Conservation (phyloP, 768 basidiomycete genomes). For the Serendipita sp. region DNA sequence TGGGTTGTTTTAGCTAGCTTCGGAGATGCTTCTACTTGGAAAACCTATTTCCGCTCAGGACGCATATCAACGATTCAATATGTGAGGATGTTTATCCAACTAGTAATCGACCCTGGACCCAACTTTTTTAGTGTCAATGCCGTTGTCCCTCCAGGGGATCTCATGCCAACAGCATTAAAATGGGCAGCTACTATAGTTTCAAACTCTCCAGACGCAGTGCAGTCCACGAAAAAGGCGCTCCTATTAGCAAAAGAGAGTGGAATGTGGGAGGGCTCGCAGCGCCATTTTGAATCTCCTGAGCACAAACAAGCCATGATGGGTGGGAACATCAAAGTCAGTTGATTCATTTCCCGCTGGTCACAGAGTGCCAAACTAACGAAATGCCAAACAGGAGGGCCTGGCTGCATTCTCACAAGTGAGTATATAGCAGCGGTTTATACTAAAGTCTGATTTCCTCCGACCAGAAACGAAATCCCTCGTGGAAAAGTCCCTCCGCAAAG, state of each 20-base stretch:
- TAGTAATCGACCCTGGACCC: background rate
- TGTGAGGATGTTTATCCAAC: constrained; percentile 32
- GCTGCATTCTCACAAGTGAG: constrained; percentile 50
- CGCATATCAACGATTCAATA: constrained; percentile 53
- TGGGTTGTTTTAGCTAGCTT: constrained; percentile 34
- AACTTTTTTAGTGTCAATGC: constrained; percentile 41
- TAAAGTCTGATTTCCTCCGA: background rate
- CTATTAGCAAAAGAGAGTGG: constrained; percentile 34
- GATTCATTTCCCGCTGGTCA: background rate
- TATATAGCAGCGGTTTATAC: constrained; percentile 9
- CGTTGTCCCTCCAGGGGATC: constrained; percentile 39
- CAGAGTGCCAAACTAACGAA: background rate
- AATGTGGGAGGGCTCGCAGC: constrained; percentile 32
- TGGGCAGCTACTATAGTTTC: constrained; percentile 40
- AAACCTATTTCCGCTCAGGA: constrained; percentile 48
- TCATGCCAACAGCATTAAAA: constrained; percentile 44
- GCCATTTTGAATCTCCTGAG: constrained; percentile 29
- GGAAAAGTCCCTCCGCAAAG: constrained; percentile 39
- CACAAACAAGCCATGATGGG: constrained; percentile 41
- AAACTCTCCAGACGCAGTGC: constrained; percentile 69
- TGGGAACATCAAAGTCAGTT: constrained; percentile 49
- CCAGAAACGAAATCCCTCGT: constrained; percentile 34
- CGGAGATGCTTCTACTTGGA: constrained; percentile 63
- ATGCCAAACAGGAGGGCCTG: constrained; percentile 41
- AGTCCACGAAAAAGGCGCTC: constrained; percentile 57